These are phyloP conservation scores for Venturia aucupariae DNA, from an alignment of 2,329 filamentous ascomycete genomes.

Conservation along the genomic window DNA sequence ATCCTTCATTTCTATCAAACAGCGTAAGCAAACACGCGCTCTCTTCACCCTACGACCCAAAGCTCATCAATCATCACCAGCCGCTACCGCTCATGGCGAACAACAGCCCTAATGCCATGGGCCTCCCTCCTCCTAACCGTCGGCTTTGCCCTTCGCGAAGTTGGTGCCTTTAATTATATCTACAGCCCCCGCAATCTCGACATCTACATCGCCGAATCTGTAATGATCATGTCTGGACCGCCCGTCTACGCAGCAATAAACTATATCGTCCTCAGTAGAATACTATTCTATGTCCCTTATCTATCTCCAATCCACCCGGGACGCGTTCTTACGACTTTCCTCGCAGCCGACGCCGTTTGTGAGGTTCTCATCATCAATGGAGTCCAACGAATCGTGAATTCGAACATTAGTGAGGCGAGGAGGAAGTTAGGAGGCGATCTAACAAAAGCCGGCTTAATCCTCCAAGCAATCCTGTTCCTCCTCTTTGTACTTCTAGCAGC, in stretches of 20 bases:
- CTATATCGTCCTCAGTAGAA: conserved; percentile 51
- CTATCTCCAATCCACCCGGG: conserved; percentile 49
- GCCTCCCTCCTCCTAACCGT: conserved; percentile 45
- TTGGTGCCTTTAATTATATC: conserved; percentile 41
- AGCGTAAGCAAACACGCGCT: conserved; percentile 23
- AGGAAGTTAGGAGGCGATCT: conserved; percentile 36
- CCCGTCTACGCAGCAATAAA: conserved; percentile 54
- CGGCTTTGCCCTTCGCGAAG: conserved; percentile 47
- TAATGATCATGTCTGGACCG: conserved; percentile 33
- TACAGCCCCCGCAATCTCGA: conserved; percentile 25
- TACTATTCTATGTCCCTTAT: conserved; percentile 54
- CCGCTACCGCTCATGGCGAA: conserved; percentile 47
- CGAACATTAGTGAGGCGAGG: conserved; percentile 25
- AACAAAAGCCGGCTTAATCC: conserved; percentile 40
- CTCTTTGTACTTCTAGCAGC: conserved; percentile 40
- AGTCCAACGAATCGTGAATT: conserved; percentile 37
- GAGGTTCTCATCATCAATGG: conserved; percentile 45
- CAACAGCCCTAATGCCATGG: conserved; percentile 47
- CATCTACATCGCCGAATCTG: conserved; percentile 32
- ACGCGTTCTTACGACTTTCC: conserved; percentile 49
- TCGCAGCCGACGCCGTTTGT: conserved; percentile 43
- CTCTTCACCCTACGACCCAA: neutral
- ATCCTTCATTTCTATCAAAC: conserved; percentile 46
- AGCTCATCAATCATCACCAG: conserved; percentile 25
- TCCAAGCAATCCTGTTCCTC: conserved; percentile 42